Conservation (phyloP, 371 early-diverging fungal genomes). For the Cokeromyces recurvatus region DNA sequence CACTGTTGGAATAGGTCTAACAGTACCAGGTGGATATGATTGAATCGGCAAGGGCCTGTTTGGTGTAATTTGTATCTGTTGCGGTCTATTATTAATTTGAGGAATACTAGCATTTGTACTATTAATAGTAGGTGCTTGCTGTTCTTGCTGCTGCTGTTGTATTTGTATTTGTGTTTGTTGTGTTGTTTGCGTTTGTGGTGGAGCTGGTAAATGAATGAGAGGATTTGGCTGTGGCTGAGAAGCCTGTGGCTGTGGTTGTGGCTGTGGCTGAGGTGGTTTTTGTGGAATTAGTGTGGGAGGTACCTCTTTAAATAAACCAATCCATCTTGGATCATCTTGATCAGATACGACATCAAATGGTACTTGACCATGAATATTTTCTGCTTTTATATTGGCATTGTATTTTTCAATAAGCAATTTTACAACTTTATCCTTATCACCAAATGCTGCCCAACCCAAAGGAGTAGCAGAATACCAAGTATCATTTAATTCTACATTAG, state of each 20-base stretch:
- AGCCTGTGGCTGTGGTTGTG: too few relatives aligned
- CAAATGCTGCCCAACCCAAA: constrained; percentile 91
- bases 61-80: neutral
- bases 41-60: neutral
- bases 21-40: neutral
- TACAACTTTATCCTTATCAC: constrained; percentile 48
- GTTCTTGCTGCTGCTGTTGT: constrained; percentile 1
- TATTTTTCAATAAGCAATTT: constrained; percentile 61
- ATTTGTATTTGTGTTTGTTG: constrained; percentile 3
- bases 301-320: constrained; percentile 25
- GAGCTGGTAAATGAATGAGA: constrained; percentile 5
- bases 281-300: neutral
- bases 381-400: constrained; percentile 58
- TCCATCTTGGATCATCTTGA: constrained; percentile 59
- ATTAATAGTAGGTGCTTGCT: neutral
- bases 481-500: constrained; percentile 77
- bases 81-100: neutral
- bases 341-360: constrained; percentile 70
- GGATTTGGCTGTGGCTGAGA: too few relatives aligned
- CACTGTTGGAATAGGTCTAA: neutral
- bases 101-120: too few relatives aligned
- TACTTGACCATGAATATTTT: constrained; percentile 67
- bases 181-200: constrained; percentile 4
- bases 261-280: too few relatives aligned
- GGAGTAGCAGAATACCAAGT: constrained; percentile 84